A percentile compares a stretch with the other conserved stretches of the same genome.
Conservation (phyloP, 306 rosid species). For the Cicer bijugum region DNA sequence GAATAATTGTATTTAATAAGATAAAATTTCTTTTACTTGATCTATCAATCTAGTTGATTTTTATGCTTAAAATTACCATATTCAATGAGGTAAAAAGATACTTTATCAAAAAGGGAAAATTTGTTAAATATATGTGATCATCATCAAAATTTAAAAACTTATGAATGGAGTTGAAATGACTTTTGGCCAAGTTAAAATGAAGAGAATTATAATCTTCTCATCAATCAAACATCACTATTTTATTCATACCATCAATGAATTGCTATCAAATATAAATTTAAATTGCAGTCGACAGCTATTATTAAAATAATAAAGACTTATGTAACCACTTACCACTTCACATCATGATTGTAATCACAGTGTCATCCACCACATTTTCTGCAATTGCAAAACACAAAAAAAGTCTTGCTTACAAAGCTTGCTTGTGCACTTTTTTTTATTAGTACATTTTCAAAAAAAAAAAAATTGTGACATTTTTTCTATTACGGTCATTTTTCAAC, state of each 20-base stretch:
- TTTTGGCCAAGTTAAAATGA: constrained; percentile 35
- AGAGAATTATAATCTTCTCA: constrained; percentile 37
- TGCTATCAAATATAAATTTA: not conserved
- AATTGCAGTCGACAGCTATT: too few species aligned
- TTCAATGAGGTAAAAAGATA: constrained; percentile 39
- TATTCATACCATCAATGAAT: constrained; percentile 39
- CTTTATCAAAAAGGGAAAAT: constrained; percentile 55
- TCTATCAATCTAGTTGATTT: not conserved
- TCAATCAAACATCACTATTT: constrained; percentile 41
- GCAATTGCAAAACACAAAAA: not conserved
- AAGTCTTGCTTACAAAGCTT: not conserved
- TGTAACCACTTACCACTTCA: too few species aligned
- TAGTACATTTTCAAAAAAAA: not conserved
- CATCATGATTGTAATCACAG: too few species aligned
- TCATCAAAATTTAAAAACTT: constrained; percentile 48
- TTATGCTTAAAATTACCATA: constrained; percentile 41
- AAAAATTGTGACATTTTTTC: constrained; percentile 13
- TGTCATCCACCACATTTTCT: not conserved
- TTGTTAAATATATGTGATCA: constrained; percentile 49
- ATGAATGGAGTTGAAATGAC: constrained; percentile 41
- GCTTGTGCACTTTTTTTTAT: constrained; percentile 45
- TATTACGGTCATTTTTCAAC: constrained; percentile 23
- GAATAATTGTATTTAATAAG: too few species aligned
- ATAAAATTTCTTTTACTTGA: too few species aligned
- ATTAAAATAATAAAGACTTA: too few species aligned